These are phyloP conservation scores for Torulaspora pretoriensis DNA, from an alignment of 1,139 yeast species.

Conservation along the genomic window DNA sequence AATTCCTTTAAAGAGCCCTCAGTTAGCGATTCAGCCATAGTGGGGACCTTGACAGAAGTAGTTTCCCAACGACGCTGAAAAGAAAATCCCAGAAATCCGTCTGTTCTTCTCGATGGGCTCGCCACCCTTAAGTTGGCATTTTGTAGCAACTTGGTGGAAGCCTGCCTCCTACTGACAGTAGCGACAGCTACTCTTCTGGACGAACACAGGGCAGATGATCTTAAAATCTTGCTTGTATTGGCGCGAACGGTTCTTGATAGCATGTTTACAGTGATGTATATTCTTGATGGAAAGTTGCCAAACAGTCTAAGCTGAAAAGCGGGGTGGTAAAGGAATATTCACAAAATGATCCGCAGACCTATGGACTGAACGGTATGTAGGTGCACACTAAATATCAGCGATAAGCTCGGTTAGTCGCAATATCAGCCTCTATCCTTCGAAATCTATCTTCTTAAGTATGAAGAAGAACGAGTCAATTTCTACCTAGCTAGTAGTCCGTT, in stretches of 20 bases:
- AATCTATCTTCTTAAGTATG: background rate
- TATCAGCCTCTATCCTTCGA: background rate
- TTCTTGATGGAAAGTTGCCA: background rate
- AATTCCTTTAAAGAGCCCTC: slow-evolving; percentile 91
- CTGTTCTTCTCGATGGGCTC: slow-evolving; percentile 6
- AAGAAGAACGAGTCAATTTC: background rate
- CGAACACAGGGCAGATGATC: slow-evolving; percentile 8
- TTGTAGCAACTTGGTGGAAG: slow-evolving; percentile 10
- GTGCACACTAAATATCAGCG: background rate
- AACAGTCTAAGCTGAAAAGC: background rate
- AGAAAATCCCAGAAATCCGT: slow-evolving; percentile 2
- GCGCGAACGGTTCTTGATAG: slow-evolving; percentile 16
- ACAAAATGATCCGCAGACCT: background rate
- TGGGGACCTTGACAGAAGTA: slow-evolving; percentile 80
- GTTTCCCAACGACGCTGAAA: slow-evolving; percentile 33
- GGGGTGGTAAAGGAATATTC: background rate
- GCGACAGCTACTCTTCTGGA: slow-evolving; percentile 9
- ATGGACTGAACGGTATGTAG: background rate
- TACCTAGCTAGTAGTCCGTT: too few species aligned
- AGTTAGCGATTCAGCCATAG: slow-evolving; percentile 97
- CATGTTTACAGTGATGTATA: slow-evolving; percentile 7
- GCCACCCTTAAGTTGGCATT: background rate
- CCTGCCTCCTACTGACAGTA: slow-evolving; percentile 11
- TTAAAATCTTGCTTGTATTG: slow-evolving; percentile 9
- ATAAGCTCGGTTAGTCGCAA: background rate